Evolutionary conservation across 208 protist genomes (phyloP).

Genomic region (Naegleria lovaniensis): DNA sequence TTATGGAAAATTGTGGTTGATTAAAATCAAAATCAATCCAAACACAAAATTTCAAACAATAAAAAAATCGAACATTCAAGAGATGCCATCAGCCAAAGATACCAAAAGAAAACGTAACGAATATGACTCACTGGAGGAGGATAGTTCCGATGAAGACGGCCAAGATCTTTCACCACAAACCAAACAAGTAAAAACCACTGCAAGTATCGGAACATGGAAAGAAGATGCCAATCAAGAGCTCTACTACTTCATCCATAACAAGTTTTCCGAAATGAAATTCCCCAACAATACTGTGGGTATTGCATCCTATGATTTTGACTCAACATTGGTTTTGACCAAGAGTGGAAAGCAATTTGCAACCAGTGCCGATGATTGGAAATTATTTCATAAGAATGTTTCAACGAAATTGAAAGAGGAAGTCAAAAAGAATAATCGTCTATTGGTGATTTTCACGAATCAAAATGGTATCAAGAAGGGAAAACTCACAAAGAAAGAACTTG

Average conservation of each 20-base stretch:
- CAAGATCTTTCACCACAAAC: neutral
- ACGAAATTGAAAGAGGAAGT: slow-evolving; percentile 29
- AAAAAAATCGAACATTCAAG: too few species aligned
- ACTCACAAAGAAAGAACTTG: slow-evolving; percentile 53
- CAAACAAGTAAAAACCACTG: neutral
- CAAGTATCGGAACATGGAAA: neutral
- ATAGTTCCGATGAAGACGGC: neutral
- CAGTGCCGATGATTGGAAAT: neutral
- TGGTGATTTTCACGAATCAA: slow-evolving; percentile 86
- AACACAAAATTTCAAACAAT: too few species aligned
- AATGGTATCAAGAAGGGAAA: slow-evolving; percentile 59
- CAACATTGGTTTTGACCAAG: neutral
- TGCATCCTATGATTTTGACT: neutral
- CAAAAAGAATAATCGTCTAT: slow-evolving; percentile 56
- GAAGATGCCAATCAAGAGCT: neutral
- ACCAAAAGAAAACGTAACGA: too few species aligned
- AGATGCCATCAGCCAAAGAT: too few species aligned
- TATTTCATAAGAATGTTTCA: neutral
- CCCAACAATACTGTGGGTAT: neutral
- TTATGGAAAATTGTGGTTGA: too few species aligned
- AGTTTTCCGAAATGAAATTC: neutral
- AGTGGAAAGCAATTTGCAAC: neutral
- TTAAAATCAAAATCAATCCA: too few species aligned
- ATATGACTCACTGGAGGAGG: too few species aligned
- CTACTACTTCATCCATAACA: neutral